Percentiles rank a stretch among this genome's conserved stretches.
These are phyloP conservation scores for Debaryomyces subglobosus DNA, from an alignment of 1,139 yeast genomes.

Conservation along the genomic window DNA sequence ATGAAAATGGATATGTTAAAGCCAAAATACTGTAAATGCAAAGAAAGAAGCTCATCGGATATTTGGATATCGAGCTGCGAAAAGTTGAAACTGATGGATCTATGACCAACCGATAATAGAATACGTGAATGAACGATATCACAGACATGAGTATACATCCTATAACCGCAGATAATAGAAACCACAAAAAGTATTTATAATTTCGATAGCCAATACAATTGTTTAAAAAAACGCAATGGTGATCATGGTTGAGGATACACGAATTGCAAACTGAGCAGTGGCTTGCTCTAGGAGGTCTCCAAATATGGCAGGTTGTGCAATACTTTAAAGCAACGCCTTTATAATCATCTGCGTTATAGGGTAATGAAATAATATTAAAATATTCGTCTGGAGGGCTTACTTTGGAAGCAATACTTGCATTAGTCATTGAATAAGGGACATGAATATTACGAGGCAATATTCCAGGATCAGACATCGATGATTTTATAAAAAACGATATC, in stretches of 20 bases:
- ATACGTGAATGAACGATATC: slow-evolving; percentile 32
- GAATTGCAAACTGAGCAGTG: slow-evolving; percentile 49
- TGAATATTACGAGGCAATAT: slow-evolving; percentile 71
- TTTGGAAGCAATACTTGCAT: slow-evolving; percentile 19
- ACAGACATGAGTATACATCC: slow-evolving; percentile 26
- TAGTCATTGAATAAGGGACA: slow-evolving; percentile 30
- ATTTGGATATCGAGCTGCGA: slow-evolving; percentile 23
- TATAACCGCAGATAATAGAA: slow-evolving; percentile 27
- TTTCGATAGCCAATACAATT: slow-evolving; percentile 45
- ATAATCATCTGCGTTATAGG: slow-evolving; percentile 34
- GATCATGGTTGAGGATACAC: slow-evolving; percentile 49
- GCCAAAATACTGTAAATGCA: slow-evolving; percentile 48
- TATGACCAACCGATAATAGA: slow-evolving; percentile 21
- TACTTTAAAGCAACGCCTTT: slow-evolving; percentile 46
- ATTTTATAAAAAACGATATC: slow-evolving; percentile 50
- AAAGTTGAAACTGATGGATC: slow-evolving; percentile 16
- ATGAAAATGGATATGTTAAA: slow-evolving; percentile 55
- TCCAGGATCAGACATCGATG: slow-evolving; percentile 73
- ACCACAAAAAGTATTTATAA: slow-evolving; percentile 46
- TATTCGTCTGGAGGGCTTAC: slow-evolving; percentile 61
- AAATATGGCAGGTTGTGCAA: slow-evolving; percentile 50
- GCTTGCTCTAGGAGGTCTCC: slow-evolving; percentile 50
- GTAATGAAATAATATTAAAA: slow-evolving; percentile 57
- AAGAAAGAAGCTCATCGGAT: slow-evolving; percentile 52
- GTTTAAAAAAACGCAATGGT: slow-evolving; percentile 43